Evolutionary conservation across 2,329 filamentous ascomycete genomes (phyloP).

Genomic region (Stromatinia cepivora): DNA sequence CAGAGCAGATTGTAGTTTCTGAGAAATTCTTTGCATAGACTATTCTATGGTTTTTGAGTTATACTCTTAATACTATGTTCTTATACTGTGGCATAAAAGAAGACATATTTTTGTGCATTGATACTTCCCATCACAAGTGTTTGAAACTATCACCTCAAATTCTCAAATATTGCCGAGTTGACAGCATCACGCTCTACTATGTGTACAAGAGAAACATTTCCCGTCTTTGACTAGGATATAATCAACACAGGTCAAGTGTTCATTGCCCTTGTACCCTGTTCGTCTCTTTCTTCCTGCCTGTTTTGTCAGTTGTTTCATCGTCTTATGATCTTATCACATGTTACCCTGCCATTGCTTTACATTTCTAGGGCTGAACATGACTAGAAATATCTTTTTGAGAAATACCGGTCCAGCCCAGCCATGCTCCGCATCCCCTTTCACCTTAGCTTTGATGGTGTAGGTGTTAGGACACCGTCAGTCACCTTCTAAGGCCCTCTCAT

Average conservation of each 20-base stretch:
- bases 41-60: neutral
- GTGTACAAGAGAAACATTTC: neutral
- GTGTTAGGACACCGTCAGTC: neutral
- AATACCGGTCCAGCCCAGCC: neutral
- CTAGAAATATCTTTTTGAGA: neutral
- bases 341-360: neutral
- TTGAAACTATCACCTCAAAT: neutral
- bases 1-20: neutral
- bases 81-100: neutral
- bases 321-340: neutral
- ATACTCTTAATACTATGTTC: neutral
- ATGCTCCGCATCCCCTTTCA: neutral
- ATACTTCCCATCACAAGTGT: neutral
- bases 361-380: neutral
- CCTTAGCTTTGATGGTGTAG: neutral
- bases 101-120: neutral
- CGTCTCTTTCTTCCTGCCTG: neutral
- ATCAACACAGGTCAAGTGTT: neutral
- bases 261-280: neutral
- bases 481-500: neutral
- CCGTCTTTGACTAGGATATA: neutral
- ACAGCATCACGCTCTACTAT: neutral
- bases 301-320: neutral
- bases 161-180: neutral
- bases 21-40: neutral